Conservation (phyloP, 108 stramenopile species). For the Pinguiococcus pyrenoidosus region DNA sequence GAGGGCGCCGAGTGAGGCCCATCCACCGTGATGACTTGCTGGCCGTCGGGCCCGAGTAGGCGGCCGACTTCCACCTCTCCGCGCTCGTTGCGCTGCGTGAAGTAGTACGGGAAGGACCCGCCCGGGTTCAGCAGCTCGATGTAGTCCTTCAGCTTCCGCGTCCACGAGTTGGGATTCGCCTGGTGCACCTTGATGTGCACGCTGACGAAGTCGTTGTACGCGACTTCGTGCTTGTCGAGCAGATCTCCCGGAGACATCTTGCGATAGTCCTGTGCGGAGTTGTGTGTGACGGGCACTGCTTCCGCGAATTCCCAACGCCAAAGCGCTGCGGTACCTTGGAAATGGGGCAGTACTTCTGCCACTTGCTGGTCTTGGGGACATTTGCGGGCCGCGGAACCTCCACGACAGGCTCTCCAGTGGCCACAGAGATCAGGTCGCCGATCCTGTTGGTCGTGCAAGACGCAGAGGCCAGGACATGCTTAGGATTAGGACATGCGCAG, state of each 20-base stretch:
- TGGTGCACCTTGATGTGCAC: slow-evolving; percentile 26
- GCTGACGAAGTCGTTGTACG: slow-evolving; percentile 19
- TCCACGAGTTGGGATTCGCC: slow-evolving; percentile 10
- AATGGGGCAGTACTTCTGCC: slow-evolving; percentile 18
- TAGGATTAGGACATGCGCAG: no score
- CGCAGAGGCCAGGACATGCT: no score
- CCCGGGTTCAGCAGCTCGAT: slow-evolving; percentile 10
- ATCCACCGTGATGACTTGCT: slow-evolving; percentile 22
- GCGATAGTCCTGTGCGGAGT: slow-evolving; percentile 4
- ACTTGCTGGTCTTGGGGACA: slow-evolving; percentile 6
- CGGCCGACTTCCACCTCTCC: slow-evolving; percentile 16
- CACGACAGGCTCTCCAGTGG: no score
- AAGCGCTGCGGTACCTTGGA: no score
- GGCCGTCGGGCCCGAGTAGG: slow-evolving; percentile 20
- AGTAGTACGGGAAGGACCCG: slow-evolving; percentile 5
- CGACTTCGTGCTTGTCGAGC: slow-evolving; percentile 14
- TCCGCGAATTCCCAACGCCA: no score
- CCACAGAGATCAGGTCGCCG: no score
- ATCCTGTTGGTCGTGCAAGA: no score
- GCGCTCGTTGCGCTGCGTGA: slow-evolving; percentile 13
- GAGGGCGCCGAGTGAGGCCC: slow-evolving; percentile 29
- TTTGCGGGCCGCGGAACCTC: slow-evolving; percentile 10
- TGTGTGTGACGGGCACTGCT: no score
- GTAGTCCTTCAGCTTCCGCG: slow-evolving; percentile 21
- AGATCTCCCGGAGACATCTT: slow-evolving; percentile 3